Base-by-base conservation (phyloP, 1,284 basidiomycete genomes). In the Spongispora temasekensis region DNA sequence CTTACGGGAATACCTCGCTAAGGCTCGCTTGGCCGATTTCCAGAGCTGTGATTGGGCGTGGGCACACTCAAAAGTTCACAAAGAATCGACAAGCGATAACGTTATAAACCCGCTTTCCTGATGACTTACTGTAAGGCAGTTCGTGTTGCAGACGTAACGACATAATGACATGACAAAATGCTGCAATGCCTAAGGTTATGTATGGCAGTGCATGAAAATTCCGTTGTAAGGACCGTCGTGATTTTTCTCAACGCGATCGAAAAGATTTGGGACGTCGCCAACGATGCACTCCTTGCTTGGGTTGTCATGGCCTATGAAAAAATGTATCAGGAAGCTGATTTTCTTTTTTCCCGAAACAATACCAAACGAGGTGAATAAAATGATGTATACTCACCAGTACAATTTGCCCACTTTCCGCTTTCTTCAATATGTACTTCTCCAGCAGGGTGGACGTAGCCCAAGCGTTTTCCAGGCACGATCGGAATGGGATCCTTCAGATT, bases 161-260 rank as follows among this genome's bases (percentile, higher is more conserved):
- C 7, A 8, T 15, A 37, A 37, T 6, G 1, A n/a, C 37, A 40
- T 40, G 1, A 10, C n/a, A 40, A 40, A n/a, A n/a, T 19, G 35
- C n/a, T n/a, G 9, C 2, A 31, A 31, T 5, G 28, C 44, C 23
- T 27, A 19, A 19, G 15, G 17, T 57, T 37, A 58, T 28, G 17
- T n/a, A 9, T 15, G n/a, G 7, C 69, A 71, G 0, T 77, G 77
- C 77, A 89, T 86, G 27, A 55, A 61, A 40, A 89, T 73, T 13
- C 81, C 82, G 59, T 85, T 79, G 67, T 87, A 89, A 8, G 86
- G 86, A 2, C 84, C 84, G 59, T 76, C 71, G 64, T 90, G 89
- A 61, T 89, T 75, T 5, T 61, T 40, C 53, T 68, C 31, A 37
- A 78, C 63, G 1, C 82, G 77, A 0, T 75, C 75, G 19, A 83